phyloP scores from a whole-genome alignment of 2,329 filamentous ascomycete genomes.

The Aspergillus unguis region DNA sequence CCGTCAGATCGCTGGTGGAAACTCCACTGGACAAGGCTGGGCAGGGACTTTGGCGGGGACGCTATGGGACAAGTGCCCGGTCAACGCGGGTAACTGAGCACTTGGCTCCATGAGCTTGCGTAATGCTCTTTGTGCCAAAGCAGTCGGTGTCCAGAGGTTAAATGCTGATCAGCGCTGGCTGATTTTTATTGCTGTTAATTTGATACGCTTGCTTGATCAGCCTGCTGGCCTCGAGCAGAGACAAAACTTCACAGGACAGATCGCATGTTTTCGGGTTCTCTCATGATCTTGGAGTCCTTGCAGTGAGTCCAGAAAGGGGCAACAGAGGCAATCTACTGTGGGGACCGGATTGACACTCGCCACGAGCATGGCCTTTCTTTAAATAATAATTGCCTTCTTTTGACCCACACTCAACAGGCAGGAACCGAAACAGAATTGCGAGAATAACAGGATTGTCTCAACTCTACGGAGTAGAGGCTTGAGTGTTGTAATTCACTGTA shows the following conservation, averaged over 20 bases:
- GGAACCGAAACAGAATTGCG: constrained; percentile 9
- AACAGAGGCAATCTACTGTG: background rate
- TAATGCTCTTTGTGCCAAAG: constrained; percentile 29
- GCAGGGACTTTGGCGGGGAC: constrained; percentile 30
- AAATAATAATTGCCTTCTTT: background rate
- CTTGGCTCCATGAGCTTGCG: constrained; percentile 35
- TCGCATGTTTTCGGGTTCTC: too few relatives aligned
- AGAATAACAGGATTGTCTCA: background rate
- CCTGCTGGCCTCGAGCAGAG: background rate
- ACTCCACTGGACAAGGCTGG: constrained; percentile 30
- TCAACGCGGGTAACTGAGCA: constrained; percentile 30
- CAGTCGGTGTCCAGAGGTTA: constrained; percentile 18
- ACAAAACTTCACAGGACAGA: background rate
- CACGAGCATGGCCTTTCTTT: constrained; percentile 1
- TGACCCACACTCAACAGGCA: constrained; percentile 4
- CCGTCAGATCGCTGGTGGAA: constrained; percentile 36
- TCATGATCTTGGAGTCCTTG: too few relatives aligned
- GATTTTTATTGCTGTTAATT: constrained; percentile 6
- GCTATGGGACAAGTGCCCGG: constrained; percentile 31
- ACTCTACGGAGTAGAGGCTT: background rate
- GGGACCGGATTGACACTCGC: constrained; percentile 1
- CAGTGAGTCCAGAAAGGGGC: background rate
- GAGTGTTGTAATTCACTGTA: background rate
- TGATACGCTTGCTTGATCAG: constrained; percentile 4
- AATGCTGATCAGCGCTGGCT: constrained; percentile 28